Evolutionary conservation across 2,329 filamentous ascomycete genomes (phyloP).

Genomic region (Verruconis gallopava): DNA sequence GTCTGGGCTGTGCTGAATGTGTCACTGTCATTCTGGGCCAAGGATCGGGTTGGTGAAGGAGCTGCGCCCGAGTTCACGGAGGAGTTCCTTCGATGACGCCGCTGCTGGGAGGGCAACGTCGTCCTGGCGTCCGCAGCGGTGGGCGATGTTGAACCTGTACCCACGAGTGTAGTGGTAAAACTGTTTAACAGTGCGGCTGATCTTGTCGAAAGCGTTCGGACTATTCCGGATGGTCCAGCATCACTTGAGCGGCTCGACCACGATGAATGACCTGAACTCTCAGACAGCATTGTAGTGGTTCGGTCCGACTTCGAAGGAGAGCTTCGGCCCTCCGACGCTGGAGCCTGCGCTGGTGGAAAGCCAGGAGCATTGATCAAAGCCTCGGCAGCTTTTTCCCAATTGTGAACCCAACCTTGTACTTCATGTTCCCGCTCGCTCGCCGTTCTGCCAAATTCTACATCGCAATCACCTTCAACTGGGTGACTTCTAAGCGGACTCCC

Average conservation of each 20-base stretch:
- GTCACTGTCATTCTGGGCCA: conserved; percentile 27
- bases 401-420: conserved; percentile 13
- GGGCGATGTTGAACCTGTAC: conserved; percentile 17
- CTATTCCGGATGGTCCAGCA: conserved; percentile 15
- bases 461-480: conserved; percentile 12
- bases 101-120: conserved; percentile 5
- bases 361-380: conserved; percentile 1
- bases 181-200: conserved; percentile 27
- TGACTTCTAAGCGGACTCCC: conserved; percentile 22
- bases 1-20: conserved; percentile 39
- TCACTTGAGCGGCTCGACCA: conserved; percentile 19
- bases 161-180: conserved; percentile 20
- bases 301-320: conserved; percentile 42
- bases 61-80: background rate
- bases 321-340: conserved; percentile 19
- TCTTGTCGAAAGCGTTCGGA: conserved; percentile 32
- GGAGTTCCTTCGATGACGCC: background rate
- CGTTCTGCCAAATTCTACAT: conserved; percentile 4
- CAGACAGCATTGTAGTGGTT: conserved; percentile 43
- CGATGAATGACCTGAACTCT: conserved; percentile 33
- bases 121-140: background rate
- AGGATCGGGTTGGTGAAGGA: background rate
- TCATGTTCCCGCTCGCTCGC: conserved; percentile 12
- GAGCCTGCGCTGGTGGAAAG: background rate
- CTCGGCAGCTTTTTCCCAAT: conserved; percentile 15